Evolutionary conservation across 352 stramenopile genomes (phyloP).

Genomic region (Pythium monospermum): DNA sequence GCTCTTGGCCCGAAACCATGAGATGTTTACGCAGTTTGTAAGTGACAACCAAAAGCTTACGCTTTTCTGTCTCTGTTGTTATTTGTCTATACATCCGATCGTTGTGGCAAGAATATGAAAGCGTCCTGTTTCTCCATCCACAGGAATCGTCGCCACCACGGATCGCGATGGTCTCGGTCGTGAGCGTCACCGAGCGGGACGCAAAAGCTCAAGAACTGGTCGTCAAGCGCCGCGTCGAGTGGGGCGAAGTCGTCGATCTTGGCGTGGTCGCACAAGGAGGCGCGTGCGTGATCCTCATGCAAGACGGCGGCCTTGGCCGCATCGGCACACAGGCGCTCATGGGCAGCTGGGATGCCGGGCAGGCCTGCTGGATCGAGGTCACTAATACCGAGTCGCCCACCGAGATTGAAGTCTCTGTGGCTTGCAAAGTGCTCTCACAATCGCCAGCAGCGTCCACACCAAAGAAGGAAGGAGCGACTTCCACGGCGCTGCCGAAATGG

Average conservation of each 20-base stretch:
- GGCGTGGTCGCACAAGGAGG: constrained; percentile 73
- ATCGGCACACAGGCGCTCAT: constrained; percentile 81
- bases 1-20: constrained; percentile 67
- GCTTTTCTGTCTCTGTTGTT: constrained; percentile 19
- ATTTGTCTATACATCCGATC: constrained; percentile 7
- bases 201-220: constrained; percentile 59
- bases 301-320: constrained; percentile 60
- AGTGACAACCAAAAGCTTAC: constrained; percentile 27
- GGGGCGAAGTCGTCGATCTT: constrained; percentile 60
- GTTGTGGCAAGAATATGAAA: constrained; percentile 57
- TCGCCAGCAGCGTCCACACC: constrained; percentile 22
- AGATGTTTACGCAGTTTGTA: constrained; percentile 80
- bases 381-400: constrained; percentile 53
- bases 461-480: constrained; percentile 23
- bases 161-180: constrained; percentile 73
- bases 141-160: constrained; percentile 67
- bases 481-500: constrained; percentile 56
- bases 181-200: constrained; percentile 55
- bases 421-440: constrained; percentile 63
- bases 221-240: constrained; percentile 64
- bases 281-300: constrained; percentile 74
- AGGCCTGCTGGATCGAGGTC: constrained; percentile 75
- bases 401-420: constrained; percentile 77
- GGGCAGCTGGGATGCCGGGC: constrained; percentile 78
- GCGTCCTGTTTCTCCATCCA: constrained; percentile 58